Conservation (phyloP, 805 yeast genomes). For the Saccharomycopsis schoenii region DNA sequence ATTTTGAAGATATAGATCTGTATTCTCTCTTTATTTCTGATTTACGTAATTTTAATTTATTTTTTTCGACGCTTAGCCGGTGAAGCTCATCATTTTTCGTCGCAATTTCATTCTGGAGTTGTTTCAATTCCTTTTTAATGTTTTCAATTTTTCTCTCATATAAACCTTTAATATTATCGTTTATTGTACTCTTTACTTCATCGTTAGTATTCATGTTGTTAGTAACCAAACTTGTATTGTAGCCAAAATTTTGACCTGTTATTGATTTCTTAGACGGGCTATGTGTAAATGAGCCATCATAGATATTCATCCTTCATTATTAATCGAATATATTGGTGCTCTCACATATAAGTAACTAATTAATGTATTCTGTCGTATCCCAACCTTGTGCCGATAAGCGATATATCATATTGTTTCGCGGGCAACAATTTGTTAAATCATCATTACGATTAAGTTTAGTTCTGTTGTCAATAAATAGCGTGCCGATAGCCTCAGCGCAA, state of each 20-base stretch:
- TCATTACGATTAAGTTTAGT: no score
- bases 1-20: not conserved
- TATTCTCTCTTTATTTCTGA: not conserved
- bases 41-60: not conserved
- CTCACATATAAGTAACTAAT: no score
- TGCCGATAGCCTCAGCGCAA: no score
- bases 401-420: no score
- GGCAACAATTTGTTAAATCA: no score
- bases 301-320: not conserved
- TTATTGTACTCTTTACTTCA: not conserved
- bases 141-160: not conserved
- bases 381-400: no score
- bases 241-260: not conserved
- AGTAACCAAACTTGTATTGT: not conserved
- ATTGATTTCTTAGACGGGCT: not conserved
- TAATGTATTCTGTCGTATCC: no score
- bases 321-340: not conserved
- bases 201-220: not conserved
- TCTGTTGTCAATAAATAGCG: no score
- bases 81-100: not conserved
- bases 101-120: not conserved
- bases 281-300: not conserved
- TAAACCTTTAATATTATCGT: not conserved
- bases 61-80: not conserved
- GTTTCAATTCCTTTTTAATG: not conserved